Percentiles rank a stretch among this genome's conserved stretches.
These are phyloP conservation scores for Fusarium luffae DNA, from an alignment of 2,329 filamentous ascomycete species.

Conservation along the genomic window DNA sequence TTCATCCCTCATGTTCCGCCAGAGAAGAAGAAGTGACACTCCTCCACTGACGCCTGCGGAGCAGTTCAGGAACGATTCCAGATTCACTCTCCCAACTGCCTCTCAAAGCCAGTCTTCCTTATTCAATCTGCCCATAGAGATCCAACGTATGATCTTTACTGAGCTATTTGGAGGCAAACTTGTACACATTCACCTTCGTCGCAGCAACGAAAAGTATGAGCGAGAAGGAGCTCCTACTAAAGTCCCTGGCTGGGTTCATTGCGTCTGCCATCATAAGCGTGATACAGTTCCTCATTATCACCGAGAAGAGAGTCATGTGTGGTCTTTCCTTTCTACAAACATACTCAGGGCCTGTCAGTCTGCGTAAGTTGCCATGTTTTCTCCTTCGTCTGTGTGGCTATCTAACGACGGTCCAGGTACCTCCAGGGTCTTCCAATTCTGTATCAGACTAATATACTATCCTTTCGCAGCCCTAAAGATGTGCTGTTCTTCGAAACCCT, in stretches of 20 bases:
- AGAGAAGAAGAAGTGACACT: background rate
- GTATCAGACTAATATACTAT: conserved; percentile 10
- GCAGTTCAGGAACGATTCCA: background rate
- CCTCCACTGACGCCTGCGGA: background rate
- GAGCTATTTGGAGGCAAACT: background rate
- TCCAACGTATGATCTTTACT: background rate
- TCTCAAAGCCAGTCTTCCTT: background rate
- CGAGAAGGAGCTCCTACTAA: background rate
- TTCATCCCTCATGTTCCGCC: background rate
- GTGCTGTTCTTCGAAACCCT: background rate
- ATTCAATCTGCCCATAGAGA: background rate
- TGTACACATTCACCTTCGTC: background rate
- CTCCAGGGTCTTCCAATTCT: conserved; percentile 11
- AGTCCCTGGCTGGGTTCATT: background rate
- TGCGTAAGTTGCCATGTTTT: background rate
- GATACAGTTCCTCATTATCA: background rate
- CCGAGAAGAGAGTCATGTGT: background rate
- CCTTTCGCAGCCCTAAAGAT: background rate
- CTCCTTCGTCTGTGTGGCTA: background rate
- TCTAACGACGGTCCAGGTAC: conserved; percentile 1
- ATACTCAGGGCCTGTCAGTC: conserved; percentile 21
- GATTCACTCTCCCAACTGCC: background rate
- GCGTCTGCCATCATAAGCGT: background rate
- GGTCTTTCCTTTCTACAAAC: background rate
- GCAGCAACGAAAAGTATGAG: background rate